Evolutionary conservation across 2,329 filamentous ascomycete genomes (phyloP).

Genomic region (Pseudogymnoascus sp.): DNA sequence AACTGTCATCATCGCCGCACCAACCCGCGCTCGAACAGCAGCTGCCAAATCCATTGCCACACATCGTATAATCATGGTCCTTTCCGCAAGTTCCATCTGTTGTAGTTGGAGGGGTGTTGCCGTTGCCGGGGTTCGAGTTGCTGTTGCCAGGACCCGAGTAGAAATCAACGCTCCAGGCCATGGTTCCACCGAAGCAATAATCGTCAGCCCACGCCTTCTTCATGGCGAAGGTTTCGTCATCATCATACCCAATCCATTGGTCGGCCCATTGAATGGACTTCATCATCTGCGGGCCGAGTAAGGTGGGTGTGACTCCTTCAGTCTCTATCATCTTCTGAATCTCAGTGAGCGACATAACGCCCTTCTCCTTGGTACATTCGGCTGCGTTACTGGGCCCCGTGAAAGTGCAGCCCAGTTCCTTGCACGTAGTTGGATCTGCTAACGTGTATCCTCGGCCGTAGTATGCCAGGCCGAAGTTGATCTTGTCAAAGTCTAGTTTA

Average conservation of each 20-base stretch:
- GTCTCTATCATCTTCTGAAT: slow-evolving; percentile 26
- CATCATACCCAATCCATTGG: slow-evolving; percentile 30
- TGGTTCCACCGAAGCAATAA: slow-evolving; percentile 26
- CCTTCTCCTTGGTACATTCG: slow-evolving; percentile 22
- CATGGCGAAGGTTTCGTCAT: slow-evolving; percentile 21
- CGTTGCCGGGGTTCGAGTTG: slow-evolving; percentile 18
- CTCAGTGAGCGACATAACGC: slow-evolving; percentile 30
- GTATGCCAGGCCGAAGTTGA: slow-evolving; percentile 41
- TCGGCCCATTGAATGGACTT: slow-evolving; percentile 14
- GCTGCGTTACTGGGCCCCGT: slow-evolving; percentile 20
- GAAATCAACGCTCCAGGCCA: slow-evolving; percentile 27
- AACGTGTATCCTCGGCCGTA: slow-evolving; percentile 41
- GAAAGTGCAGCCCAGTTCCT: slow-evolving; percentile 20
- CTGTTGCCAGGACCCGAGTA: slow-evolving; percentile 18
- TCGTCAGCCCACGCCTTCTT: slow-evolving; percentile 22
- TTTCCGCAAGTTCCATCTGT: slow-evolving; percentile 16
- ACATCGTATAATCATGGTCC: slow-evolving; percentile 10
- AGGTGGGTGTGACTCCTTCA: neutral
- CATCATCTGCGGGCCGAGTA: neutral
- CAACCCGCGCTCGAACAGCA: slow-evolving; percentile 18
- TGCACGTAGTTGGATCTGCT: slow-evolving; percentile 11
- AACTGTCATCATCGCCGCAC: slow-evolving; percentile 15
- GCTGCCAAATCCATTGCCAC: slow-evolving; percentile 13
- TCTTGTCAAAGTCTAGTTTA: slow-evolving; percentile 33
- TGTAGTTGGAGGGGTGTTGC: neutral